Evolutionary conservation across 129 eudicot genomes (phyloP).

Genomic region (Lactuca saligna): DNA sequence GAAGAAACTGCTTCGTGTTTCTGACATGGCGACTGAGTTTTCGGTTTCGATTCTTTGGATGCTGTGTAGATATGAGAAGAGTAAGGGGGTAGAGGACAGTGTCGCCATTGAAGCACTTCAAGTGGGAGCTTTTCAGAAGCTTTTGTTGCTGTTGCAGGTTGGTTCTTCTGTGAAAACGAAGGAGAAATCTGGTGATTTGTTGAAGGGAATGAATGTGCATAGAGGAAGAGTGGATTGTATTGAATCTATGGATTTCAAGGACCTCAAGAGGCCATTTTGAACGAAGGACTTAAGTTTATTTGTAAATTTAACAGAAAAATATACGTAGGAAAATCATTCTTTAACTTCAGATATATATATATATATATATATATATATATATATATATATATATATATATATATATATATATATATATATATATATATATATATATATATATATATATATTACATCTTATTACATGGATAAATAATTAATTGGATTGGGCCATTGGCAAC

Average conservation of each 20-base stretch:
- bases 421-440: background rate
- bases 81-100: conserved; percentile 27
- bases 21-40: conserved; percentile 57
- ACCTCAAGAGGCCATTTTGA: conserved; percentile 62
- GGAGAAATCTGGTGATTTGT: conserved; percentile 61
- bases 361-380: background rate
- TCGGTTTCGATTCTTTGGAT: conserved; percentile 55
- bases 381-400: background rate
- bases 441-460: background rate
- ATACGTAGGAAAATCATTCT: conserved; percentile 15
- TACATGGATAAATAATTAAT: conserved; percentile 2
- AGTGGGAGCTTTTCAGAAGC: conserved; percentile 74
- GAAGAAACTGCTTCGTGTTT: conserved; percentile 59
- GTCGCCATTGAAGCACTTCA: conserved; percentile 50
- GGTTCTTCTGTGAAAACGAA: conserved; percentile 49
- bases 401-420: background rate
- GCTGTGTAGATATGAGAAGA: conserved; percentile 43
- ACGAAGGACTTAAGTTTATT: conserved; percentile 8
- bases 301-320: conserved; percentile 22
- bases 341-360: background rate
- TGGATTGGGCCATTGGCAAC: background rate
- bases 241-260: conserved; percentile 65
- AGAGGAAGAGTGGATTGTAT: conserved; percentile 61
- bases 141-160: conserved; percentile 59
- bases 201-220: conserved; percentile 53